Conservation (phyloP, 73 alveolate species). For the Breviolum minutum region DNA sequence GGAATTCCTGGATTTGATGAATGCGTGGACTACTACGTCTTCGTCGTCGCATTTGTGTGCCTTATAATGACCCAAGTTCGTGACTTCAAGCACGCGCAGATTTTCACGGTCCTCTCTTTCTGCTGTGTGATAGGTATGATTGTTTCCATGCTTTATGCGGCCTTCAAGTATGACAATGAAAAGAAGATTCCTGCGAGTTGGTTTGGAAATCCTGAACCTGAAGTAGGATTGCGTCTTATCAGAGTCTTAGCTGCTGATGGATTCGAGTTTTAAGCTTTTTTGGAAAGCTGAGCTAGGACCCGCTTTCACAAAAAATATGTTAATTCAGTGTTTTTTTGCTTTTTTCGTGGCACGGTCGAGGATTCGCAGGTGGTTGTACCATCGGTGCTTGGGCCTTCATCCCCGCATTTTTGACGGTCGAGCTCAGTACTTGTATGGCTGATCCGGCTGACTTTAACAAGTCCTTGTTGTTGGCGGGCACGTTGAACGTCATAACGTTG, state of each 20-base stretch:
- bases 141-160: conserved; percentile 29
- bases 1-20: conserved; percentile 50
- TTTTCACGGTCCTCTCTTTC: conserved; percentile 45
- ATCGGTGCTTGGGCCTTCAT: conserved; percentile 84
- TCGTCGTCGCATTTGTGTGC: conserved; percentile 66
- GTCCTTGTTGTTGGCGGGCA: conserved; percentile 43
- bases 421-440: conserved; percentile 80
- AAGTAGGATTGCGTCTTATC: conserved; percentile 59
- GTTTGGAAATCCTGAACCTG: conserved; percentile 82
- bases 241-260: neutral
- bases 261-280: too few species aligned
- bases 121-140: conserved; percentile 63
- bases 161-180: conserved; percentile 28
- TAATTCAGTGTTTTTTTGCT: neutral
- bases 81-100: conserved; percentile 44
- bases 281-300: too few species aligned
- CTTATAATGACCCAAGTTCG: conserved; percentile 77
- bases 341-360: neutral
- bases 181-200: conserved; percentile 52
- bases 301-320: too few species aligned
- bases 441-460: conserved; percentile 64
- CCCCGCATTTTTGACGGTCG: conserved; percentile 89
- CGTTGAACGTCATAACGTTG: neutral
- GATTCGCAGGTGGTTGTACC: conserved; percentile 65
- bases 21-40: conserved; percentile 87